A percentile compares a stretch with the other conserved stretches of the same genome.
These are phyloP conservation scores for Sporothrix brasiliensis DNA, from an alignment of 2,329 filamentous ascomycete genomes.

Conservation along the genomic window DNA sequence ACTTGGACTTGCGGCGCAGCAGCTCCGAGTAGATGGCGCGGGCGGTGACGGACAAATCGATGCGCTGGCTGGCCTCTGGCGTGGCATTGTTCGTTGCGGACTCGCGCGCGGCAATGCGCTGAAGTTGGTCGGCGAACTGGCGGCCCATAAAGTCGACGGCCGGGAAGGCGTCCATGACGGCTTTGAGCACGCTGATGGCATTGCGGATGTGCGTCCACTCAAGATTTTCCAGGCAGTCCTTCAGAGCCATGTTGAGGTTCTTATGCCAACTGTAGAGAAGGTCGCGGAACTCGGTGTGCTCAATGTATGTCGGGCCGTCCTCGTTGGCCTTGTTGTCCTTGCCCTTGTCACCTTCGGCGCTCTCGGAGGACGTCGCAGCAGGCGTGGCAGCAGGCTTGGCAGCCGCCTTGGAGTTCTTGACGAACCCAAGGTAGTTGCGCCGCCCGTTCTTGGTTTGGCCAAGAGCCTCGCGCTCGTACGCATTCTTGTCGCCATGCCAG, in stretches of 20 bases:
- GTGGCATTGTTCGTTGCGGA: constrained; percentile 51
- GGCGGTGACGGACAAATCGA: constrained; percentile 75
- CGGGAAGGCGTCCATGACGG: constrained; percentile 80
- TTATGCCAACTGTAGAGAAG: constrained; percentile 90
- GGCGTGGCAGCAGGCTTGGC: too few species aligned
- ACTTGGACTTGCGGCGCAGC: constrained; percentile 66
- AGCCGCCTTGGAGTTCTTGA: constrained; percentile 65
- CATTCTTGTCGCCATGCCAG: constrained; percentile 78
- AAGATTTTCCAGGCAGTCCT: constrained; percentile 74
- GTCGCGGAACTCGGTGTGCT: constrained; percentile 84
- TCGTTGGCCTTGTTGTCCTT: not conserved
- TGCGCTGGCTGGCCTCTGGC: constrained; percentile 60
- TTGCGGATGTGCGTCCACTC: constrained; percentile 99
- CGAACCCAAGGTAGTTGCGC: constrained; percentile 72
- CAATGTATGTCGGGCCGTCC: constrained; percentile 59
- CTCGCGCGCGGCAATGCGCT: constrained; percentile 67
- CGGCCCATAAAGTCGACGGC: constrained; percentile 85
- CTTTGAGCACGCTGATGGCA: constrained; percentile 85
- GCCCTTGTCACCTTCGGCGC: not conserved
- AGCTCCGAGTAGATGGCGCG: constrained; percentile 72
- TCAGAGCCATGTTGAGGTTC: constrained; percentile 75
- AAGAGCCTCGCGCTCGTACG: constrained; percentile 82
- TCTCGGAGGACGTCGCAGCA: too few species aligned
- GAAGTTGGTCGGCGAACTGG: constrained; percentile 64
- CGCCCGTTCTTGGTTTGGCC: constrained; percentile 59